phyloP scores from a whole-genome alignment of 768 basidiomycete genomes.

The Mycena vitilis region DNA sequence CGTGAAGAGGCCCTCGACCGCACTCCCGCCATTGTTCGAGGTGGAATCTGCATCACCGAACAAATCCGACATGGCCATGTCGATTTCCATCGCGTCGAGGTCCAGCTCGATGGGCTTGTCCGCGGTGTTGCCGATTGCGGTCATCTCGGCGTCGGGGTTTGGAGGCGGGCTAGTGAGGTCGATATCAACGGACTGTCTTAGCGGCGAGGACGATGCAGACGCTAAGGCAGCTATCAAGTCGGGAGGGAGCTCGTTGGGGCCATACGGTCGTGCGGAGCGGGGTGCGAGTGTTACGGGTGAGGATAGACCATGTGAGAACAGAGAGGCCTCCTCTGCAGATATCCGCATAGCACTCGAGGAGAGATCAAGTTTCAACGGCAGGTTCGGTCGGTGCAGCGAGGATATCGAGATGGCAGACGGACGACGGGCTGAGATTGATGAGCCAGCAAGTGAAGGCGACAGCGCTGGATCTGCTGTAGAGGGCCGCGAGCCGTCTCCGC shows the following conservation, averaged over 20 bases:
- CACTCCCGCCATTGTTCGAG: slow-evolving; percentile 47
- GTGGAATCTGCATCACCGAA: slow-evolving; percentile 63
- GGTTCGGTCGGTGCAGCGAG: slow-evolving; percentile 76
- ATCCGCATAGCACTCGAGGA: slow-evolving; percentile 76
- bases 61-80: slow-evolving; percentile 67
- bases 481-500: slow-evolving; percentile 41
- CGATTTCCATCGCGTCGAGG: slow-evolving; percentile 74
- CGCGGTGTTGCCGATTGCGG: slow-evolving; percentile 67
- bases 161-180: slow-evolving; percentile 66
- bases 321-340: slow-evolving; percentile 68
- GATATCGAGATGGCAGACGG: slow-evolving; percentile 85
- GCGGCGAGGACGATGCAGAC: slow-evolving; percentile 51
- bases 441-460: slow-evolving; percentile 38
- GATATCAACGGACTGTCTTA: slow-evolving; percentile 57
- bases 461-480: slow-evolving; percentile 50
- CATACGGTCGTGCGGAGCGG: slow-evolving; percentile 74
- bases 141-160: slow-evolving; percentile 44
- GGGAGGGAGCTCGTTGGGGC: slow-evolving; percentile 65
- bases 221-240: slow-evolving; percentile 76
- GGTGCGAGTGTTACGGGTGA: slow-evolving; percentile 88
- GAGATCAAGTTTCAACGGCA: slow-evolving; percentile 84
- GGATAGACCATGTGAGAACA: slow-evolving; percentile 70
- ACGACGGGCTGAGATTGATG: slow-evolving; percentile 59
- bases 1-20: slow-evolving; percentile 65
- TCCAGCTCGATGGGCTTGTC: slow-evolving; percentile 89